phyloP scores from a whole-genome alignment of 140 eudicot genomes.

The Anethum foeniculum region DNA sequence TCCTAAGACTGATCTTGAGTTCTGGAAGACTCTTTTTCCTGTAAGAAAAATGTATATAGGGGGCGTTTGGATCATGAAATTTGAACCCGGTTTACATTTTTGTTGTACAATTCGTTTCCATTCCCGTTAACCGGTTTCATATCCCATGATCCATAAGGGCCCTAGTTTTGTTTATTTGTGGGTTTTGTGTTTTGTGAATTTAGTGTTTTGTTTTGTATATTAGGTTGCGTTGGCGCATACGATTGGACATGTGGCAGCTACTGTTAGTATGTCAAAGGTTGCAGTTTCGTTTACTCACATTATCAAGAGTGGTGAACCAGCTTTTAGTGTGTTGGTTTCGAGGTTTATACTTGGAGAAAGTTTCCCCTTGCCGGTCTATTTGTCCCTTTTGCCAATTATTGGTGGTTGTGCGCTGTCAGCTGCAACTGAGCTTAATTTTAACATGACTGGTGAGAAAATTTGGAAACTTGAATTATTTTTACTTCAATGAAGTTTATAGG shows the following conservation, averaged over 20 bases:
- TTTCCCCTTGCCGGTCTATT: slow-evolving; percentile 44
- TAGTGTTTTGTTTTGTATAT: neutral
- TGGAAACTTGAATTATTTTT: too few relatives aligned
- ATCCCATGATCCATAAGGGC: too few relatives aligned
- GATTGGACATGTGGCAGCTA: slow-evolving; percentile 68
- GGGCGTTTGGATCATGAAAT: too few relatives aligned
- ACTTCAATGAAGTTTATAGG: neutral
- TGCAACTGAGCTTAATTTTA: slow-evolving; percentile 51
- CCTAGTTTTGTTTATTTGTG: neutral
- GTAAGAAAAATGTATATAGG: slow-evolving; percentile 19
- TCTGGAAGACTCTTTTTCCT: slow-evolving; percentile 56
- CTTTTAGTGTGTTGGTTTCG: slow-evolving; percentile 54
- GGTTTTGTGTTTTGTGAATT: neutral
- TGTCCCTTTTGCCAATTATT: slow-evolving; percentile 52
- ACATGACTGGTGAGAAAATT: slow-evolving; percentile 43
- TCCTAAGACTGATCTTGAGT: slow-evolving; percentile 49
- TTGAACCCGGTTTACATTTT: too few relatives aligned
- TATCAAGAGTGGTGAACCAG: slow-evolving; percentile 59
- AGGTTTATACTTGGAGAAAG: slow-evolving; percentile 40
- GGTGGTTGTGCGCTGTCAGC: slow-evolving; percentile 55
- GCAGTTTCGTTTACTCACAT: slow-evolving; percentile 62
- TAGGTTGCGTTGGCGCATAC: slow-evolving; percentile 56
- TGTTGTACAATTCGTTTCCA: too few relatives aligned
- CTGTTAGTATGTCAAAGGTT: slow-evolving; percentile 58
- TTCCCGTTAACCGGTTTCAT: too few relatives aligned